Percentiles rank a stretch among this genome's conserved stretches.
phyloP scores from a whole-genome alignment of 768 basidiomycete species.

The Candolleomyces aberdarensis region DNA sequence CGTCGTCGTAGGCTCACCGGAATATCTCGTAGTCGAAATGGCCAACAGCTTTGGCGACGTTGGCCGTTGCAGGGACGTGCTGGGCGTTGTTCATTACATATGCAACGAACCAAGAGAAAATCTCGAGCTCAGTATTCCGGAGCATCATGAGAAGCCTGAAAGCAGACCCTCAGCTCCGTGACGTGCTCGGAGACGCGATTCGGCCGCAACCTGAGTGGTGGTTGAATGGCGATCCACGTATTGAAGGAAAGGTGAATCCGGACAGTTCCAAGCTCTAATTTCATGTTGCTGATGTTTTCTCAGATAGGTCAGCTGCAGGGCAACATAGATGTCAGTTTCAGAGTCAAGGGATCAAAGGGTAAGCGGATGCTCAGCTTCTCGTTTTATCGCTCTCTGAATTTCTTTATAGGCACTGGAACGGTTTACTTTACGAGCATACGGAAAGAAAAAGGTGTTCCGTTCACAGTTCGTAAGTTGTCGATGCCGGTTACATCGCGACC shows the following conservation, averaged over 20 bases:
- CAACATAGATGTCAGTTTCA: constrained; percentile 74
- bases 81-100: constrained; percentile 71
- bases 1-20: background rate
- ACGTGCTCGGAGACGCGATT: constrained; percentile 62
- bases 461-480: constrained; percentile 58
- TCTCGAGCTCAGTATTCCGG: constrained; percentile 71
- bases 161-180: constrained; percentile 46
- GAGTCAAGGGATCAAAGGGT: constrained; percentile 72
- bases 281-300: background rate
- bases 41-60: constrained; percentile 52
- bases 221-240: constrained; percentile 72
- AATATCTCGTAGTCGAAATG: constrained; percentile 42
- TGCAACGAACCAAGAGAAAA: constrained; percentile 73
- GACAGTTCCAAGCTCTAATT: background rate
- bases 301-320: constrained; percentile 75
- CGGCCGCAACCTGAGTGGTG: constrained; percentile 68
- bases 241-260: constrained; percentile 59
- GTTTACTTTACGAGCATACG: constrained; percentile 83
- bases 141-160: constrained; percentile 61
- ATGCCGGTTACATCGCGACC: background rate
- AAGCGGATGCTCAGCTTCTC: constrained; percentile 10
- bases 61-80: constrained; percentile 50
- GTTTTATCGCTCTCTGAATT: background rate
- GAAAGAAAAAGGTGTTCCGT: constrained; percentile 67
- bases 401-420: constrained; percentile 58